phyloP scores from a whole-genome alignment of 1,284 basidiomycete species.

The Marasmius tenuissimus region DNA sequence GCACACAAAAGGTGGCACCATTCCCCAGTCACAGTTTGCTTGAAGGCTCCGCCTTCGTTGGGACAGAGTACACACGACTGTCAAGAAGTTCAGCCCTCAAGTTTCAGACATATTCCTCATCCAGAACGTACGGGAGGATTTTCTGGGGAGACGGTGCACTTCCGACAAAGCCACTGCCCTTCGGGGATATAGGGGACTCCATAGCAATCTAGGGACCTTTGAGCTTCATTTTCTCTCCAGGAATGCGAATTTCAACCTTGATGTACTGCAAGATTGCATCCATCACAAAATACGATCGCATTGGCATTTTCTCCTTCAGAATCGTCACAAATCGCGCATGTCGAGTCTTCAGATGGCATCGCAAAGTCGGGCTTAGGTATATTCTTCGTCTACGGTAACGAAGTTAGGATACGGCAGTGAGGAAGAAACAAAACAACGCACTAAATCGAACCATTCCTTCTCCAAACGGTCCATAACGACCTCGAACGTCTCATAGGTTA shows the following conservation, averaged over 20 bases:
- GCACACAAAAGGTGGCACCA: conserved; percentile 98
- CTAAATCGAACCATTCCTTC: conserved; percentile 98
- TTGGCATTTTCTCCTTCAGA: conserved; percentile 99
- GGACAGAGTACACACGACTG: conserved; percentile 94
- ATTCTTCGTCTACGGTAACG: conserved; percentile 72
- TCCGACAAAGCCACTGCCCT: conserved; percentile 98
- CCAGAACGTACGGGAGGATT: conserved; percentile 79
- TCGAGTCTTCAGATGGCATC: conserved; percentile 89
- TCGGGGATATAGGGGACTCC: conserved; percentile 99
- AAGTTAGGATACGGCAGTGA: not conserved
- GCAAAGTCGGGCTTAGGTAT: conserved; percentile 84
- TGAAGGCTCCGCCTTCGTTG: conserved; percentile 97
- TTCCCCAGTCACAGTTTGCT: conserved; percentile 90
- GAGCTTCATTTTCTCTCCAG: not conserved
- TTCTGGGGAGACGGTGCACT: conserved; percentile 98
- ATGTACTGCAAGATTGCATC: conserved; percentile 98
- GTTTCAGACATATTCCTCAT: not conserved
- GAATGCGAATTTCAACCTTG: conserved; percentile 63
- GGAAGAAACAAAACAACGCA: conserved; percentile 31
- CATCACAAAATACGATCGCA: conserved; percentile 99
- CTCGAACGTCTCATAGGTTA: conserved; percentile 90
- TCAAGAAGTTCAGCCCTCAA: conserved; percentile 1
- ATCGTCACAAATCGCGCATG: conserved; percentile 97
- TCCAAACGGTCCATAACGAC: conserved; percentile 97
- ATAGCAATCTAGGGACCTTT: conserved; percentile 79